Percentiles rank a stretch among this genome's conserved stretches.
Conservation (phyloP, 768 basidiomycete genomes). For the Panaeolus papilionaceus region DNA sequence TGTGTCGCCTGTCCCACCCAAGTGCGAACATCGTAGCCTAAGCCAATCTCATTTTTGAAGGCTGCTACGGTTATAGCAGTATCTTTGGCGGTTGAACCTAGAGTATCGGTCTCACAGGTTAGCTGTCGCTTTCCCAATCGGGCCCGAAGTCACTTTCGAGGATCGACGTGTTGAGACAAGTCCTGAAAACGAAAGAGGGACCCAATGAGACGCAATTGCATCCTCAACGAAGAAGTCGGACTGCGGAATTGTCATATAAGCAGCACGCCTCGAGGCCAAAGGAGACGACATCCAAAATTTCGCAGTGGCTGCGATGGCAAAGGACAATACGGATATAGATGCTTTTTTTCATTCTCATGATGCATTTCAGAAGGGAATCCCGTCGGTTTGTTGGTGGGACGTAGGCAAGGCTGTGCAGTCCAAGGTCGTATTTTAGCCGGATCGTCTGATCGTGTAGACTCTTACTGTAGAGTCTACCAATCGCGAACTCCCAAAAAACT, state of each 20-base stretch:
- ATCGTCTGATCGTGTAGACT: conserved; percentile 6
- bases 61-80: background rate
- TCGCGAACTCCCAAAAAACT: background rate
- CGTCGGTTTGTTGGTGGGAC: conserved; percentile 4
- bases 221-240: background rate
- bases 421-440: conserved; percentile 6
- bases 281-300: background rate
- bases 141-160: background rate
- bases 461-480: background rate
- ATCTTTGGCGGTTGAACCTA: background rate
- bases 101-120: background rate
- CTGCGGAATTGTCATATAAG: background rate
- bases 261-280: background rate
- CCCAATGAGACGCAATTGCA: background rate
- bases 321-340: background rate
- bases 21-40: background rate
- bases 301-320: conserved; percentile 7
- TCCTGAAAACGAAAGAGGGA: background rate
- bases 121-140: background rate
- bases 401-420: conserved; percentile 4
- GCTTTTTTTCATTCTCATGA: conserved; percentile 3
- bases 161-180: background rate
- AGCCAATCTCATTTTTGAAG: background rate
- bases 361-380: conserved; percentile 12
- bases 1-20: background rate